Conservation (phyloP, 768 basidiomycete genomes). For the Leccinum barrowsii region DNA sequence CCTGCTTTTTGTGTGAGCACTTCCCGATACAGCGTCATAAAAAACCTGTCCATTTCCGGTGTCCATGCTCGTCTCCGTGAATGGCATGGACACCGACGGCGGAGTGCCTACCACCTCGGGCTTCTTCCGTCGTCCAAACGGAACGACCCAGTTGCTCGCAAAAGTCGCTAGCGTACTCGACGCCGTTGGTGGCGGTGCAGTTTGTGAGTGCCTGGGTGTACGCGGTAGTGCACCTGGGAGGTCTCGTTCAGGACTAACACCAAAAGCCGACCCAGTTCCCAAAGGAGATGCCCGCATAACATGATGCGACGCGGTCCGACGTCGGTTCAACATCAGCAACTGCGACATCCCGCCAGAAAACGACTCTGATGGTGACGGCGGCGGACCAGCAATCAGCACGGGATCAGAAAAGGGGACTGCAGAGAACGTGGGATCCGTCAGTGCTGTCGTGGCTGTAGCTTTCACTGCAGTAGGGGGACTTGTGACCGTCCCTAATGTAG, state of each 20-base stretch:
- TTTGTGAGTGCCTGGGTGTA: conserved; percentile 1
- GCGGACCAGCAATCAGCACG: conserved; percentile 35
- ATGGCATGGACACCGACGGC: conserved; percentile 1
- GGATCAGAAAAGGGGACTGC: conserved; percentile 39
- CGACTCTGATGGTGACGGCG: conserved; percentile 61
- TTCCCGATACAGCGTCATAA: conserved; percentile 16
- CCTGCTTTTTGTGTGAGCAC: background rate
- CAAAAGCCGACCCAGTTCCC: conserved; percentile 16
- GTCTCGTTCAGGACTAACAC: background rate
- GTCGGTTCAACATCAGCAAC: conserved; percentile 38
- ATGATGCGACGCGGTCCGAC: conserved; percentile 61
- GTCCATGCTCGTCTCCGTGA: conserved; percentile 18
- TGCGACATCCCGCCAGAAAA: conserved; percentile 58
- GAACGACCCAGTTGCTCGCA: conserved; percentile 63
- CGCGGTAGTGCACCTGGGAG: conserved; percentile 6
- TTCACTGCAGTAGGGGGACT: conserved; percentile 45
- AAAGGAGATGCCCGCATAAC: conserved; percentile 49
- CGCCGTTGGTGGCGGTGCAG: conserved; percentile 35
- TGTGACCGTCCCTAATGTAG: conserved; percentile 50
- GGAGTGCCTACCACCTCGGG: conserved; percentile 8
- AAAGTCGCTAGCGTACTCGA: conserved; percentile 53
- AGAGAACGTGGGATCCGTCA: conserved; percentile 52
- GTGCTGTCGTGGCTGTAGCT: conserved; percentile 63
- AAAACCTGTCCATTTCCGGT: conserved; percentile 19
- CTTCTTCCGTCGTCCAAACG: conserved; percentile 56